These are phyloP conservation scores for Alternaria incomplexa DNA, from an alignment of 2,329 filamentous ascomycete species.

Conservation along the genomic window DNA sequence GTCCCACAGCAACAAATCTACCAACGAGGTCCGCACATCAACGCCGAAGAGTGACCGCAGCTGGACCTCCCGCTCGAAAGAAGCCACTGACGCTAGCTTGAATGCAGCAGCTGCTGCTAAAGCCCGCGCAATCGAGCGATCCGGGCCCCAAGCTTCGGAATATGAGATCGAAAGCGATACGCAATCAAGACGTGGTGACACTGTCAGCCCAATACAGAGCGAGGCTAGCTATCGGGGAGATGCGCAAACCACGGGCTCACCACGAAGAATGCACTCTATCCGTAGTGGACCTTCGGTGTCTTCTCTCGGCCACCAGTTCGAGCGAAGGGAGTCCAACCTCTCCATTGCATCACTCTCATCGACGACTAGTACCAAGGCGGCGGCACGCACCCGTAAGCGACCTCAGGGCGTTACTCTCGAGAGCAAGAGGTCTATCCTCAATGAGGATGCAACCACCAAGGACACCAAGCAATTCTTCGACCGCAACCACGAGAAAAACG, in stretches of 20 bases:
- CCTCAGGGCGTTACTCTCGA: constrained; percentile 61
- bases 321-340: constrained; percentile 58
- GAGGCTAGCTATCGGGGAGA: constrained; percentile 74
- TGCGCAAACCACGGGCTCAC: constrained; percentile 26
- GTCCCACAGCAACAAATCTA: constrained; percentile 66
- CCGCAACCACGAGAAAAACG: constrained; percentile 65
- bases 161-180: constrained; percentile 45
- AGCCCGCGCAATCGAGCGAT: constrained; percentile 43
- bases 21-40: constrained; percentile 57
- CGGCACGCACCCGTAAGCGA: constrained; percentile 60
- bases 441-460: constrained; percentile 40
- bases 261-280: constrained; percentile 58
- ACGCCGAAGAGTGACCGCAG: constrained; percentile 55
- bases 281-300: constrained; percentile 59
- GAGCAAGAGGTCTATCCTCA: constrained; percentile 57
- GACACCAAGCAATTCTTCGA: constrained; percentile 59
- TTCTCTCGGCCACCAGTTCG: constrained; percentile 65
- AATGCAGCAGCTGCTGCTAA: constrained; percentile 48
- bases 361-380: constrained; percentile 63
- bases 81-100: constrained; percentile 26
- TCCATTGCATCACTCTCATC: constrained; percentile 67
- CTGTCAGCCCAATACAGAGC: constrained; percentile 86
- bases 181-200: constrained; percentile 58
- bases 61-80: constrained; percentile 45
- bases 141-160: constrained; percentile 43